These are phyloP conservation scores for Baffinella frigidus DNA, from an alignment of 208 protist genomes.

Conservation along the genomic window DNA sequence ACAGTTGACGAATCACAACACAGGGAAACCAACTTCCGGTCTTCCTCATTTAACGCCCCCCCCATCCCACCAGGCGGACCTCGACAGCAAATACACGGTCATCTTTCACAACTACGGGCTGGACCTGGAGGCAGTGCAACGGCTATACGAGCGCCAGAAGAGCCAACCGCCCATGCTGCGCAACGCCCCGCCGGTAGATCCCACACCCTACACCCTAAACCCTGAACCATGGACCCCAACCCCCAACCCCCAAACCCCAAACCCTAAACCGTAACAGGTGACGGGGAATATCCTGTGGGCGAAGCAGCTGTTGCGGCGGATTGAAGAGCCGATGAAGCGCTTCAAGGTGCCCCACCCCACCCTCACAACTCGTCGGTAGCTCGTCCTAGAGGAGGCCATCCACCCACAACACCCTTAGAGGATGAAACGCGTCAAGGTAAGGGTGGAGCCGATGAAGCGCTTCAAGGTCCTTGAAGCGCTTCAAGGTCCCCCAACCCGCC, in stretches of 20 bases:
- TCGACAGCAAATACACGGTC: slow-evolving; percentile 77
- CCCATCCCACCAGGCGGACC: slow-evolving; percentile 71
- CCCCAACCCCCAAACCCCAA: too few species aligned
- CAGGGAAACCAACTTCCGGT: too few species aligned
- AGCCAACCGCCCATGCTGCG: slow-evolving; percentile 70
- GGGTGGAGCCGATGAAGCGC: slow-evolving; percentile 71
- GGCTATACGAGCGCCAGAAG: slow-evolving; percentile 73
- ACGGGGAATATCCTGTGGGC: slow-evolving; percentile 75
- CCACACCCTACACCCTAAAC: too few species aligned
- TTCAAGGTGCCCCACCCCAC: slow-evolving; percentile 73
- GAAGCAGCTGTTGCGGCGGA: slow-evolving; percentile 73
- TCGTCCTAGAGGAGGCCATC: slow-evolving; percentile 72
- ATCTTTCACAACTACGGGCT: slow-evolving; percentile 77
- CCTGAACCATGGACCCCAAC: too few species aligned
- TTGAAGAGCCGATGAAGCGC: slow-evolving; percentile 76
- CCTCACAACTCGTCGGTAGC: slow-evolving; percentile 75
- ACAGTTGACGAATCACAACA: too few species aligned
- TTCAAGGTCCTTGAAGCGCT: too few species aligned
- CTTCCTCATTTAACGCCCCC: too few species aligned
- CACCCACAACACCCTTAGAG: slow-evolving; percentile 74
- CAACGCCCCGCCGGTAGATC: slow-evolving; percentile 75
- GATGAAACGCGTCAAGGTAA: slow-evolving; percentile 67
- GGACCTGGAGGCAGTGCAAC: slow-evolving; percentile 74
- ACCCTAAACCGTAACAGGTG: too few species aligned
- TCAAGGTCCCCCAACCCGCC: slow-evolving; percentile 73